These are phyloP conservation scores for Quercus tomentella DNA, from an alignment of 331 rosid genomes.

Conservation along the genomic window DNA sequence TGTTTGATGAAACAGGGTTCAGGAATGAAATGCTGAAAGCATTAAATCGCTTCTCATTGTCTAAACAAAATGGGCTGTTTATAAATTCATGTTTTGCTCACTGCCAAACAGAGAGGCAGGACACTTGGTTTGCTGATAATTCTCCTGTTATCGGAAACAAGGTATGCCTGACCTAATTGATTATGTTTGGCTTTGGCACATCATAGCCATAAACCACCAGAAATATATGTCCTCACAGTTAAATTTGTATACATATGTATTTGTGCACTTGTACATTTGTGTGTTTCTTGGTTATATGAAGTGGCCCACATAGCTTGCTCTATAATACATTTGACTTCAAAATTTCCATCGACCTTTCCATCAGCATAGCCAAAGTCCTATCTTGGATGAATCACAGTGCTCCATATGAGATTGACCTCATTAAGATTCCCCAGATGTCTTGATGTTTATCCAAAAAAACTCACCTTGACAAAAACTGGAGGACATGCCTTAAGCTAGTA, in stretches of 20 bases:
- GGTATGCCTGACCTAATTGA: slow-evolving; percentile 34
- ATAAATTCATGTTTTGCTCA: slow-evolving; percentile 93
- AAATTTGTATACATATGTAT: background rate
- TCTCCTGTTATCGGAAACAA: slow-evolving; percentile 70
- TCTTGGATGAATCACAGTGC: background rate
- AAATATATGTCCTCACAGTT: background rate
- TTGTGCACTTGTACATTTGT: background rate
- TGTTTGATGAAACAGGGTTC: slow-evolving; percentile 51
- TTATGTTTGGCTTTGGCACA: slow-evolving; percentile 5
- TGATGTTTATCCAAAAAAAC: background rate
- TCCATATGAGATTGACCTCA: background rate
- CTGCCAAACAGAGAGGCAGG: slow-evolving; percentile 93
- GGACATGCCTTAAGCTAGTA: background rate
- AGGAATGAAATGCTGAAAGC: slow-evolving; percentile 76
- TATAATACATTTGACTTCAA: background rate
- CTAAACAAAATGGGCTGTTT: slow-evolving; percentile 62
- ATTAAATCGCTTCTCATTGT: slow-evolving; percentile 46
- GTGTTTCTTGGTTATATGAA: background rate
- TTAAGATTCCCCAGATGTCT: background rate
- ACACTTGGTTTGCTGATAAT: slow-evolving; percentile 86
- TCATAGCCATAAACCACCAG: background rate
- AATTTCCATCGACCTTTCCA: background rate
- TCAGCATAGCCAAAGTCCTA: background rate
- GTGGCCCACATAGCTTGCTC: background rate
- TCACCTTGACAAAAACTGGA: background rate